Conservation (phyloP, 1,284 basidiomycete genomes). For the Pseudomicrostroma phylloplanum region DNA sequence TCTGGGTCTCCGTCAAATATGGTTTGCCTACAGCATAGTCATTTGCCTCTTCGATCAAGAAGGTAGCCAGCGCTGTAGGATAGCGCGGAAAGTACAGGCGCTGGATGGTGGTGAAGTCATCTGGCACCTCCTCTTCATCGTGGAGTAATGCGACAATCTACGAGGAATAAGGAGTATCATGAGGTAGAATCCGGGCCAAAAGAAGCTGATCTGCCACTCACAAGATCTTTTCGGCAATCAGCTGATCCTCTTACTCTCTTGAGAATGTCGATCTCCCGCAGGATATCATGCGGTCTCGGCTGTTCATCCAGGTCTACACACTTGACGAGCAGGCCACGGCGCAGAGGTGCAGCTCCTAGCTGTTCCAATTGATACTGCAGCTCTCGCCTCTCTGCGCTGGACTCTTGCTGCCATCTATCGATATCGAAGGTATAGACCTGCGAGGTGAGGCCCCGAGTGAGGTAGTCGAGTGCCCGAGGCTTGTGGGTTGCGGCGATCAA, state of each 20-base stretch:
- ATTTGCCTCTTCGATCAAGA: constrained; percentile 8
- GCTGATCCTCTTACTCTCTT: not conserved
- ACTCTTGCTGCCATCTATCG: too few relatives aligned
- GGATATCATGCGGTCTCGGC: not conserved
- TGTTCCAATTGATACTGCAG: too few relatives aligned
- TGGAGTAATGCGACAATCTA: not conserved
- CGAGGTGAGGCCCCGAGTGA: constrained; percentile 4
- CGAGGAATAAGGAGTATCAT: not conserved
- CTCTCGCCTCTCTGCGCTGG: not conserved
- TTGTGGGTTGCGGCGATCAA: not conserved
- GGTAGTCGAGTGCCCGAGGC: not conserved
- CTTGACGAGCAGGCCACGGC: not conserved
- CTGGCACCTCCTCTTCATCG: not conserved
- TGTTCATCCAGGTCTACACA: constrained; percentile 5
- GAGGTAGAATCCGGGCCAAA: too few relatives aligned
- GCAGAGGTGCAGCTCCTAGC: too few relatives aligned
- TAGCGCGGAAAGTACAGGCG: constrained; percentile 31
- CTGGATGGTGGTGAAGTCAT: constrained; percentile 3
- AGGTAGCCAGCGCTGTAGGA: constrained; percentile 18
- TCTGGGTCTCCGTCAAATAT: too few relatives aligned
- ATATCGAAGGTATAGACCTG: not conserved
- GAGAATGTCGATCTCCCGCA: not conserved
- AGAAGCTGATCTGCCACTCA: too few relatives aligned
- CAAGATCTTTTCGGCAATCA: not conserved
- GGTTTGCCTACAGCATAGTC: not conserved